Conservation (phyloP, 1,284 basidiomycete species). For the Ganoderma lucidum region DNA sequence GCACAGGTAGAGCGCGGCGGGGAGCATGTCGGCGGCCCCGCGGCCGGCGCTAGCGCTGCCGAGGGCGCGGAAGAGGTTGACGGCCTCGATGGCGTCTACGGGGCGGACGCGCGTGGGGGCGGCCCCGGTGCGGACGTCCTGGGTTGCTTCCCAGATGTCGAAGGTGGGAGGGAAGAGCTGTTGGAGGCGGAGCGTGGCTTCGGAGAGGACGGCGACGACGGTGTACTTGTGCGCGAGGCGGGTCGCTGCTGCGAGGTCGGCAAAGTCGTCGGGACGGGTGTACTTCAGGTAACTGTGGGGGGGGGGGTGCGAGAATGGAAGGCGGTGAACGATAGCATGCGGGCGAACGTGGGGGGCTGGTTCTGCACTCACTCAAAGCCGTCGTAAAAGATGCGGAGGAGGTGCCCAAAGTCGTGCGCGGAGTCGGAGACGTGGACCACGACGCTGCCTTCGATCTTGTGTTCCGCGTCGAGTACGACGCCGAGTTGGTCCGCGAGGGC, state of each 20-base stretch:
- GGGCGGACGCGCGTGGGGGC: neutral
- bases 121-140: neutral
- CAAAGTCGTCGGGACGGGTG: neutral
- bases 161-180: slow-evolving; percentile 3
- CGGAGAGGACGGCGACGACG: neutral
- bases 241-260: slow-evolving; percentile 2
- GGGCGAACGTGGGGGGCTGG: neutral
- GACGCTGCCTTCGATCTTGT: slow-evolving; percentile 6
- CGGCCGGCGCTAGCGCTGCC: neutral
- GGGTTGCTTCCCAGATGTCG: slow-evolving; percentile 1
- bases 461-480: neutral
- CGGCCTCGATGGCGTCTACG: slow-evolving; percentile 10
- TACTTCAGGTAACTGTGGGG: neutral
- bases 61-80: slow-evolving; percentile 4
- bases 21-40: neutral
- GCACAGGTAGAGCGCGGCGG: slow-evolving; percentile 13
- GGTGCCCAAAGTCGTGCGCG: neutral
- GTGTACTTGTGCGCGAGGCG: slow-evolving; percentile 21
- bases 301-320: neutral
- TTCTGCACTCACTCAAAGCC: neutral
- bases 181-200: neutral
- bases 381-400: neutral
- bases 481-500: neutral
- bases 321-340: neutral
- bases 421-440: slow-evolving; percentile 6